Evolutionary conservation across 2,329 filamentous ascomycete genomes (phyloP).

Genomic region (Fusarium cicatricum): DNA sequence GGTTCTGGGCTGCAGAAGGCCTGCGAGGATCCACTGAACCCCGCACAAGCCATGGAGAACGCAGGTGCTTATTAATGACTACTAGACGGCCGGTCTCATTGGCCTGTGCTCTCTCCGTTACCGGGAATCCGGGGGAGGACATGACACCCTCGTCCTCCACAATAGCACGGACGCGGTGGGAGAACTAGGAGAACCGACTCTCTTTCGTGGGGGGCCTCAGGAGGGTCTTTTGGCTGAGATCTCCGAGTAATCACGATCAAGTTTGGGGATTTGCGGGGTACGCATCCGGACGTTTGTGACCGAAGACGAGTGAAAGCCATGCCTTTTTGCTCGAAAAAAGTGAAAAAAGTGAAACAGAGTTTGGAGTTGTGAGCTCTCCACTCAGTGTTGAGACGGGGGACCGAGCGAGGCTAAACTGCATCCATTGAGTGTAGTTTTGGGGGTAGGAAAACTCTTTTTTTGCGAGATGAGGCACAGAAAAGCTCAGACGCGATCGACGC

Average conservation of each 20-base stretch:
- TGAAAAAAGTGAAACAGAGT: background rate
- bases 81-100: background rate
- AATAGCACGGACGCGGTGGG: background rate
- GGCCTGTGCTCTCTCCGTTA: slow-evolving; percentile 19
- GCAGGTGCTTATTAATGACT: slow-evolving; percentile 4
- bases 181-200: background rate
- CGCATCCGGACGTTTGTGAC: background rate
- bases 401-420: background rate
- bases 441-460: too few species aligned
- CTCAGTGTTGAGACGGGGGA: background rate
- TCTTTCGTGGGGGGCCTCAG: background rate
- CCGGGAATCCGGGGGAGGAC: slow-evolving; percentile 13
- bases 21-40: background rate
- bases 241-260: background rate
- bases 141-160: slow-evolving; percentile 1
- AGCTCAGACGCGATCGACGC: too few species aligned
- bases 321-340: too few species aligned
- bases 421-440: too few species aligned
- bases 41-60: slow-evolving; percentile 3
- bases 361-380: background rate
- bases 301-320: too few species aligned
- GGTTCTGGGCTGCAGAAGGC: background rate
- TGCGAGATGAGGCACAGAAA: too few species aligned
- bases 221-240: background rate
- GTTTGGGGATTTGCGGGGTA: slow-evolving; percentile 15